A percentile compares a stretch with the other conserved stretches of the same genome.
Evolutionary conservation across 2,329 filamentous ascomycete species (phyloP).

Genomic region (Hymenotorrendiella dingleyae): DNA sequence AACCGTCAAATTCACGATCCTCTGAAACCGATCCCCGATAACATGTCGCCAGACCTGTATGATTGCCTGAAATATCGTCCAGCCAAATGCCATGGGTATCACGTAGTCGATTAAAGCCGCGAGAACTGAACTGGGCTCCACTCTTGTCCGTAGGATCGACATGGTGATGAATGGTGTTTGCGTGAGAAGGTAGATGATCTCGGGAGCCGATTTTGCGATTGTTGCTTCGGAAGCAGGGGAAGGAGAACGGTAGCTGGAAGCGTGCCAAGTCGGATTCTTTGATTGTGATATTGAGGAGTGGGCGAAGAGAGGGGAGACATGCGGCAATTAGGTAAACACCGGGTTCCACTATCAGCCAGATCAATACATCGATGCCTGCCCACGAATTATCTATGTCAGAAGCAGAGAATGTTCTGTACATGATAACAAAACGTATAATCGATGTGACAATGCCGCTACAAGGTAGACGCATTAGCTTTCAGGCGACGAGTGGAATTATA

Average conservation of each 20-base stretch:
- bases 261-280: neutral
- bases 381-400: slow-evolving; percentile 4
- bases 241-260: neutral
- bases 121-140: too few relatives aligned
- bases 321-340: slow-evolving; percentile 19
- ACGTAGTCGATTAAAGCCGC: neutral
- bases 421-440: slow-evolving; percentile 2
- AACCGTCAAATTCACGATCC: neutral
- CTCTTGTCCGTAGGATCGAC: neutral
- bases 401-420: neutral
- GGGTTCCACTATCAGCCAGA: slow-evolving; percentile 23
- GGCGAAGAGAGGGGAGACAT: slow-evolving; percentile 18
- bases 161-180: neutral
- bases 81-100: neutral
- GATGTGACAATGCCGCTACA: slow-evolving; percentile 6
- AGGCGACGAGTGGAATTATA: neutral
- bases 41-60: neutral
- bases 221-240: neutral
- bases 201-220: neutral
- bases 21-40: neutral
- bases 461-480: neutral
- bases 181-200: neutral
- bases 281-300: slow-evolving; percentile 13
- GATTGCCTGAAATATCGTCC: neutral
- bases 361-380: slow-evolving; percentile 14